These are phyloP conservation scores for Casuarina glauca DNA, from an alignment of 306 rosid species.

Conservation along the genomic window DNA sequence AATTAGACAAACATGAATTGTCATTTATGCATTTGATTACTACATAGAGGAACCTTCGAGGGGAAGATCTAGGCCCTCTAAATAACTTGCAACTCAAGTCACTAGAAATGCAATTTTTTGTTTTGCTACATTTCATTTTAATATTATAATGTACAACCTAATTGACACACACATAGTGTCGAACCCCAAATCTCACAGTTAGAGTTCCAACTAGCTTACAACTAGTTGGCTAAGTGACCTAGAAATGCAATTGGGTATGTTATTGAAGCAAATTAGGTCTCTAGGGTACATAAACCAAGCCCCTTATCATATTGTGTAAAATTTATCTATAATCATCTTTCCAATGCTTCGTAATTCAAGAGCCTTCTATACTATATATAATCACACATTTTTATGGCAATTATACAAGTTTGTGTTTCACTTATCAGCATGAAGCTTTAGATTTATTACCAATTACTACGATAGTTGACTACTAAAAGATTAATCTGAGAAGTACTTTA, in stretches of 20 bases:
- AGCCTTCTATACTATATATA: background rate
- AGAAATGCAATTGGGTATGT: slow-evolving; percentile 70
- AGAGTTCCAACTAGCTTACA: no score
- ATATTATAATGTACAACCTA: no score
- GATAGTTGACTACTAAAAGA: no score
- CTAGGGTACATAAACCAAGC: slow-evolving; percentile 52
- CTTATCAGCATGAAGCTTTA: background rate
- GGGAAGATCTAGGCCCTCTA: slow-evolving; percentile 93
- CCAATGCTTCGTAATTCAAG: background rate
- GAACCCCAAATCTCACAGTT: no score
- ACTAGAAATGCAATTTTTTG: slow-evolving; percentile 68
- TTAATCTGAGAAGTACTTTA: no score
- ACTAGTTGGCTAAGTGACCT: no score
- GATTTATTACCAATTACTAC: background rate
- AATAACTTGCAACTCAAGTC: slow-evolving; percentile 88
- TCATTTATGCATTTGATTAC: background rate
- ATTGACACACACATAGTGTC: no score
- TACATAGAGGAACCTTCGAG: slow-evolving; percentile 72
- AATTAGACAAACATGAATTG: no score
- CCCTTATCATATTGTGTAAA: background rate
- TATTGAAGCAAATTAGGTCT: slow-evolving; percentile 89
- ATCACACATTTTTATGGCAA: no score
- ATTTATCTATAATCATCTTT: background rate
- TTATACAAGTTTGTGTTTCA: background rate
- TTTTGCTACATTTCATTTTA: no score